Evolutionary conservation across 345 rosid genomes (phyloP), one percentile per base, ranked within the genome.

Genomic region (Hibiscus mutabilis): DNA sequence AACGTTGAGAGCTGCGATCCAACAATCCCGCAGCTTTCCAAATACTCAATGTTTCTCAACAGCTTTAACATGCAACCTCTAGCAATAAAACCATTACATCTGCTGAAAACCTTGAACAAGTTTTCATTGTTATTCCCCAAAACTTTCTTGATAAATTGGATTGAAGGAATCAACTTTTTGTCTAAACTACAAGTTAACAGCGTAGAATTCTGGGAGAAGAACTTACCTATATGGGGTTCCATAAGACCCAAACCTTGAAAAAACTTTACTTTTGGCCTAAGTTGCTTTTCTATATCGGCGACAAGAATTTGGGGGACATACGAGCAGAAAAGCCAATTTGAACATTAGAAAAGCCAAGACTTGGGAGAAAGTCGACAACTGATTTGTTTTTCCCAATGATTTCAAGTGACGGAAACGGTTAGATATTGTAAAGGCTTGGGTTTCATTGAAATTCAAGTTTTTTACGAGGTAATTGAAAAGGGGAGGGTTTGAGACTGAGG

Each of bases 1-100:
- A 81, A 31, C 58, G 9, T 57, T 2, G 79, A 59, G 12, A 79
- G 73, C 77, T 83, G 85, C 12, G 63, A 12, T 46, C 63, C 62
- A 55, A 33, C 29, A 69, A 69, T 19, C 31, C 73, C 73, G 24
- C 73, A 52, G 29, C 73, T 55, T 59, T 69, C 49, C 47, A 55
- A 33, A 35, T 49, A 69, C 62, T 33, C 47, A 21, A 69, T 19
- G 12, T 69, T 56, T 35, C 49, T 52, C 73, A 44, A 51, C 51
- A 69, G 3, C 51, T 55, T 53, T 22, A 7, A 13, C 33, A n/a
- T 5, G 13, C 24, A 1, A 69, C 33, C 62, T 37, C 44, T 69
- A 15, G 49, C 29, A 22, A 35, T 56, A 33, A 53, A 21, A 12
- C 73, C 60, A 22, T 11, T 35, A 10, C 35, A n/a, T 35, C 33